phyloP scores from a whole-genome alignment of 2,329 filamentous ascomycete genomes.

The Chaetomiaceae sp. region DNA sequence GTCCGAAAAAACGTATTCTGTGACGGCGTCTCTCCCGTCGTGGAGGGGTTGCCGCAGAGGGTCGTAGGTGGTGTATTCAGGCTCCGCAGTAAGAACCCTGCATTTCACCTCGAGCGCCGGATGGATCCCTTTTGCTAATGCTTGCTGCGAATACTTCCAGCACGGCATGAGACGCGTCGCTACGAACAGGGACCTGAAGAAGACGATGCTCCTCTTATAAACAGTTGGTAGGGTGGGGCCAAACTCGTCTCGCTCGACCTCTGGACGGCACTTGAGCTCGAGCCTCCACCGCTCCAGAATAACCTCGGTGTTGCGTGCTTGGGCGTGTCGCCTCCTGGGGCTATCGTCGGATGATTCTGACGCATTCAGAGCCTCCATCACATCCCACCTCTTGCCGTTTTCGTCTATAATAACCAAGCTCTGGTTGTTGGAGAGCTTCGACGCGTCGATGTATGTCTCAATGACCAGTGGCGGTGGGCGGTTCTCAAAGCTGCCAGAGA shows the following conservation, averaged over 20 bases:
- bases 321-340: slow-evolving; percentile 30
- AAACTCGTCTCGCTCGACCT: slow-evolving; percentile 52
- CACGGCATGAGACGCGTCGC: slow-evolving; percentile 78
- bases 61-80: slow-evolving; percentile 56
- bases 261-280: slow-evolving; percentile 63
- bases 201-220: slow-evolving; percentile 95
- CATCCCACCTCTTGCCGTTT: slow-evolving; percentile 87
- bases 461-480: slow-evolving; percentile 80
- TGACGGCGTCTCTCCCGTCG: slow-evolving; percentile 61
- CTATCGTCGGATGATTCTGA: slow-evolving; percentile 51
- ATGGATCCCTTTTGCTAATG: slow-evolving; percentile 66
- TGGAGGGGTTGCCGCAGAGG: slow-evolving; percentile 67
- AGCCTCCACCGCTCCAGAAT: slow-evolving; percentile 89
- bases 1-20: slow-evolving; percentile 74
- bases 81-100: slow-evolving; percentile 64
- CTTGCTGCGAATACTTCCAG: slow-evolving; percentile 76
- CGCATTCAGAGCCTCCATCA: slow-evolving; percentile 72
- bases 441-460: slow-evolving; percentile 82
- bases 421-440: slow-evolving; percentile 75
- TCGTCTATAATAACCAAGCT: slow-evolving; percentile 85
- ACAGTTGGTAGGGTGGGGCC: slow-evolving; percentile 70
- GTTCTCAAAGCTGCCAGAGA: slow-evolving; percentile 69
- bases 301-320: slow-evolving; percentile 61
- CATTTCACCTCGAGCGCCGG: slow-evolving; percentile 70
- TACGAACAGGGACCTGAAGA: slow-evolving; percentile 84